Base-by-base conservation (phyloP, 257 asterid species). In the Rhazya stricta region DNA sequence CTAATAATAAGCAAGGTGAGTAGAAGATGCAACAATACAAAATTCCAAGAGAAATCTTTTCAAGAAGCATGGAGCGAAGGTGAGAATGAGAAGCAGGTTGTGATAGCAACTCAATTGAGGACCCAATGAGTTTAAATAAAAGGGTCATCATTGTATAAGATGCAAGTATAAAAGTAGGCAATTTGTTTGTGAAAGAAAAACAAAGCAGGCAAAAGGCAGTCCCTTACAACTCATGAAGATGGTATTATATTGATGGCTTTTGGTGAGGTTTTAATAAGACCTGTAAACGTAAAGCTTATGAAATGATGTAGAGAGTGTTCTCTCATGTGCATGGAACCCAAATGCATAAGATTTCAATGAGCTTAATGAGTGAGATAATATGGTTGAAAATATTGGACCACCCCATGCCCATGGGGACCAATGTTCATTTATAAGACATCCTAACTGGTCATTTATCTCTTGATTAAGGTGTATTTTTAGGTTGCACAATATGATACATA, bases 241-340 rank as follows among this genome's bases (percentile, higher is more conserved):
- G 80, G 71, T 79, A 68, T 27, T 43, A 37, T 25, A 13, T 37
- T 25, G 73, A 32, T 42, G 56, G 79, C 74, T 62, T 76, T 68
- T 82, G 61, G 81, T 79, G 86, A 81, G 81, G 78, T 73, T 80
- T 80, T 46, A 5, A 53, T 36, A 37, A 57, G 73, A 66, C 70
- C 48, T 76, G 78, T 57, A 57, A 72, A 78, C 70, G 77, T 68
- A 32, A 67, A 39, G 67, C 76, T 63, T 77, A 57, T 81, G 77
- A 76, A 77, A 82, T 78, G 79, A 81, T 77, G 84, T 73, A 41
- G 27, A 68, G 71, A 34, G 82, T 79, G 71, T 58, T n/a, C 81
- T 29, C 84, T 73, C 83, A 77, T 75, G 86, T 84, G 86, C 83
- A 75, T 77, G 72, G 61, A 76, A 76, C 72, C 45, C 62, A 53